Base-by-base conservation (phyloP, 2,329 filamentous ascomycete genomes). In the Pseudophaeomoniella oleicola region DNA sequence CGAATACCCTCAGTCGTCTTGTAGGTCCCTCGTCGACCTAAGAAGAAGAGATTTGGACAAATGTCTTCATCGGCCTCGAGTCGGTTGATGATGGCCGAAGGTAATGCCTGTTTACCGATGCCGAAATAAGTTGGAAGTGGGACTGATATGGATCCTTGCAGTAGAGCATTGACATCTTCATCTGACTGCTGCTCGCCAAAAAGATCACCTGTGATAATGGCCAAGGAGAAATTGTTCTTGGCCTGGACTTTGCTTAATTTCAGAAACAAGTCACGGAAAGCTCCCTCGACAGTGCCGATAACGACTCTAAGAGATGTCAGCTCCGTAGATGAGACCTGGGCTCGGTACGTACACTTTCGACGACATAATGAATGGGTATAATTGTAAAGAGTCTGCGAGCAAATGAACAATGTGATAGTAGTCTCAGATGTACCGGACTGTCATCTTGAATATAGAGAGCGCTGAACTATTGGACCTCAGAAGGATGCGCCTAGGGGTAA, bases 111-210 rank as follows among this genome's bases (percentile, higher is more conserved):
- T 27, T 66, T 76, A 46, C 83, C 86, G 41, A 94, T 67, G 2
- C 83, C 84, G 55, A 96, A 98, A 61, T 98, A 98, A 5, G 81
- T 92, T 1, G 87, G 78, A 1, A 96, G 63, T 3, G 87, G 78
- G 3, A 96, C 66, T 15, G 66, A 53, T 36, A 93, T 77, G 9
- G 71, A 66, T n/a, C 85, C 85, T 16, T 72, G 60, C 1, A 96
- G 59, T 3, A 98, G 69, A 6, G 72, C 68, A 9, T 66, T 60
- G 4, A 90, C 59, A 10, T 72, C 66, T 30, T 76, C 66, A 19
- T 58, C 56, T 32, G 52, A 48, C 3, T 55, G 48, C 16, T 66
- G 60, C 31, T 69, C 60, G 13, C 69, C 64, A 51, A 96, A 96
- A 4, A 96, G 67, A 51, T 94, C 81, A 37, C 90, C 90, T 6